Base-by-base conservation (phyloP, 805 yeast genomes). In the Nematodospora valgi region DNA sequence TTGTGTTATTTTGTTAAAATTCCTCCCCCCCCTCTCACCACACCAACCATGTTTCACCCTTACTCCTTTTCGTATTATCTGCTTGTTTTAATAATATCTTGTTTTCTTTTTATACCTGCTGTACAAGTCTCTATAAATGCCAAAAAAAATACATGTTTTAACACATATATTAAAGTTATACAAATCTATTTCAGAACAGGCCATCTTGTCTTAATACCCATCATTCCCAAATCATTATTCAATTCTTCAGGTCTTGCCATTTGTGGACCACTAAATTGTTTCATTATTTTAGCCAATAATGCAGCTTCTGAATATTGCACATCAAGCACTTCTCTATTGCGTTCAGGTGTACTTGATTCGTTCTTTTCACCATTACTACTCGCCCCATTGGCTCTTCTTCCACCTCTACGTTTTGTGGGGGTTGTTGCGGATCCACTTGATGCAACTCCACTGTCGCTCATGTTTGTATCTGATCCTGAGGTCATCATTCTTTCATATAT, bases 231-330 rank as follows among this genome's bases (percentile, higher is more conserved):
- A 43, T 68, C 73, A 29, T 51, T 44, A 6, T 42, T 38, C 23
- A 64, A 45, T 38, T 68, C 69, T 11, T 64, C 65, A 3, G 45
- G 42, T 21, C 40, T 56, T 4, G 58, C 64, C 6, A 60, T 45
- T 19, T 56, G 61, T 4, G 72, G 72, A 2, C 71, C 71, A 11
- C 43, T 46, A 35, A 63, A 68, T 34, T 64, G 68, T 44, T 67
- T 67, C 64, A 61, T 59, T 34, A 67, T 66, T 45, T 61, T 63
- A 5, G 71, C 69, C 32, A 66, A 51, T 20, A 67, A 47, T 11
- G 54, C 55, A 0, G 69, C 55, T 38, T 67, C 73, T 3, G 64
- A 52, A 41, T 50, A 50, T 39, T 52, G 40, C 16, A 38, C 40
- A n/a, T 39, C 48, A 11, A 47, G 50, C 8, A 35, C 40, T 11